Evolutionary conservation across 805 yeast species (phyloP).

Genomic region (Cyberlindnera samutprakarnensis): DNA sequence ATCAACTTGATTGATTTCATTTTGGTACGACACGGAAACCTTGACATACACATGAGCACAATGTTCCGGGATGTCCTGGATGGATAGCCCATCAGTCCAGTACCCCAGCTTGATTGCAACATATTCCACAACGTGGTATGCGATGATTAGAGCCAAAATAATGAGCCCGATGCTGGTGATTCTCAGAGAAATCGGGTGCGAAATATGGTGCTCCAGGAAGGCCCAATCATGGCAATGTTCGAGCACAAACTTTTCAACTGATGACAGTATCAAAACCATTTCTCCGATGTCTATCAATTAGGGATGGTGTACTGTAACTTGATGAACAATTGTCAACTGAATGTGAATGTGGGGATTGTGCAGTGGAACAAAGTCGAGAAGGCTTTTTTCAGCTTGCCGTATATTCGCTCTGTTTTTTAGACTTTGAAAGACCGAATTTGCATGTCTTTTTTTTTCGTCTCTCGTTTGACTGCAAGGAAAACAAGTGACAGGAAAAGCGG

Average conservation of each 20-base stretch:
- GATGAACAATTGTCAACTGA: too few relatives aligned
- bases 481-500: too few relatives aligned
- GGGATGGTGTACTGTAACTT: too few relatives aligned
- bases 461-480: too few relatives aligned
- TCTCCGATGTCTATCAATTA: too few relatives aligned
- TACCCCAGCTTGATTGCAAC: conserved; percentile 32
- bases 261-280: background rate
- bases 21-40: background rate
- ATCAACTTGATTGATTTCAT: conserved; percentile 4
- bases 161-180: conserved; percentile 19
- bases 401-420: too few relatives aligned
- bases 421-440: too few relatives aligned
- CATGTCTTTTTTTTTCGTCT: too few relatives aligned
- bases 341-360: too few relatives aligned
- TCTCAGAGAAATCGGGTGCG: conserved; percentile 14
- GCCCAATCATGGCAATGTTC: conserved; percentile 1
- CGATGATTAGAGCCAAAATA: conserved; percentile 14
- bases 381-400: too few relatives aligned
- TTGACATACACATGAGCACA: conserved; percentile 61
- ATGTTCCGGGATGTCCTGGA: conserved; percentile 63
- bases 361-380: too few relatives aligned
- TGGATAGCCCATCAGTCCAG: conserved; percentile 26
- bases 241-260: conserved; percentile 3
- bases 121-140: conserved; percentile 35
- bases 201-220: conserved; percentile 17